Base-by-base conservation (phyloP, 2,329 filamentous ascomycete genomes). In the Xylariaceae sp. region DNA sequence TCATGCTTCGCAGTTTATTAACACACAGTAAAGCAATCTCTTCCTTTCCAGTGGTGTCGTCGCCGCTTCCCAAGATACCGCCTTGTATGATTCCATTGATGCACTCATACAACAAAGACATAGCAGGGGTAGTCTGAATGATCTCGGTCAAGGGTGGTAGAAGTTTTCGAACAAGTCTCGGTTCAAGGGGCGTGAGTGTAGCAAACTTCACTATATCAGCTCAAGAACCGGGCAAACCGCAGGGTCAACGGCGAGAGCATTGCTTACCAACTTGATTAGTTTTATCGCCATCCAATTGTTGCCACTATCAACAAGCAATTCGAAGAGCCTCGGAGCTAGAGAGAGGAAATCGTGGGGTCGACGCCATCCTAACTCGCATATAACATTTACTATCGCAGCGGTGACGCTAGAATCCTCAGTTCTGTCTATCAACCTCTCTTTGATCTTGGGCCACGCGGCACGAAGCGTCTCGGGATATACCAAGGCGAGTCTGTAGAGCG, bases 241-340 rank as follows among this genome's bases (percentile, higher is more conserved):
- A 41, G 9, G 37, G 23, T 45, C 39, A 45, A 37, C 2, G 55
- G 44, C 11, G 30, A 41, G 51, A 5, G 23, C 4, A 18, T 8
- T 47, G 18, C 84, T 66, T 73, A 93, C 90, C 64, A 99, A 82
- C 76, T 99, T 99, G 73, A 99, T 97, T 63, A 99, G 85, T 73
- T 99, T 99, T 72, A 99, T 99, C 60, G 92, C 92, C 93, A 99
- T 97, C 94, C 94, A 99, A 74, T 99, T 99, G 75, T 99, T 97
- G 44, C 89, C 89, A 58, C 92, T 88, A 61, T 95, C 89, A 10
- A 97, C 92, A 30, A 99, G 78, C 15, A 99, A 81, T 71, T 97
- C 92, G 69, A 97, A 99, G 30, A 99, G 76, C 60, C 94, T 83
- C 7, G 94, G 94, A 0, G 94, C 94, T 35, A 99, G 80, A 11